Evolutionary conservation across 441 rosid genomes (phyloP), one percentile per base, ranked within the genome.

Genomic region (Euphorbia celastroides): DNA sequence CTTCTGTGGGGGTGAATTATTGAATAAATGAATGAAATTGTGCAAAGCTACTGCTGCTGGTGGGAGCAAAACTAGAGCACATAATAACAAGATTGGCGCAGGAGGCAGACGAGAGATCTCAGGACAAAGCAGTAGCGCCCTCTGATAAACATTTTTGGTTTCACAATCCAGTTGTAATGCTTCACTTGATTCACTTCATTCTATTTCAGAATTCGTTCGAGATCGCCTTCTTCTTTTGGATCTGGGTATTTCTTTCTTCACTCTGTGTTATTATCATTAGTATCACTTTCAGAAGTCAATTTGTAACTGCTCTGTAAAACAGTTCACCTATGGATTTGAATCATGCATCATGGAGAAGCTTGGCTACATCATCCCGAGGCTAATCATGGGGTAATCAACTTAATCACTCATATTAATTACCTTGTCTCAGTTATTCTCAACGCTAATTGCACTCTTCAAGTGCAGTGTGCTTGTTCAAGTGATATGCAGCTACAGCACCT

Each of bases 201-300:
- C 81, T 90, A 42, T 93, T 93, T 67, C 98, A 90, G 65, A 93
- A 93, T 52, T 72, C 96, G 14, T 93, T 93, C 23, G 97, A 88
- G 82, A 84, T 90, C 20, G 96, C 96, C n/a, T 93, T 93, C 83
- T 90, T 90, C 84, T 86, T 90, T 73, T 93, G 97, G 97, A 86
- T 88, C 17, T 79, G 75, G 96, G 98, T 93, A 81, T 64, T 56
- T 57, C 13, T 38, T 28, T 42, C 30, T 27, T 30, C 32, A 27
- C 5, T 30, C 14, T 16, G 19, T 12, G 2, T n/a, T 9, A 11
- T 3, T 12, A 3, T 25, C 32, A 23, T 8, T 7, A 50, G 0
- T 48, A 48, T 25, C 26, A 3, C 38, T 34, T 34, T 34, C 38
- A 34, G 5, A 9, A 3, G 4, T 34, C 5, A 34, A 34, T 34